Evolutionary conservation across 2,329 filamentous ascomycete species (phyloP), one percentile per base, ranked within the genome.

Genomic region (Rhynchosporium secalis): DNA sequence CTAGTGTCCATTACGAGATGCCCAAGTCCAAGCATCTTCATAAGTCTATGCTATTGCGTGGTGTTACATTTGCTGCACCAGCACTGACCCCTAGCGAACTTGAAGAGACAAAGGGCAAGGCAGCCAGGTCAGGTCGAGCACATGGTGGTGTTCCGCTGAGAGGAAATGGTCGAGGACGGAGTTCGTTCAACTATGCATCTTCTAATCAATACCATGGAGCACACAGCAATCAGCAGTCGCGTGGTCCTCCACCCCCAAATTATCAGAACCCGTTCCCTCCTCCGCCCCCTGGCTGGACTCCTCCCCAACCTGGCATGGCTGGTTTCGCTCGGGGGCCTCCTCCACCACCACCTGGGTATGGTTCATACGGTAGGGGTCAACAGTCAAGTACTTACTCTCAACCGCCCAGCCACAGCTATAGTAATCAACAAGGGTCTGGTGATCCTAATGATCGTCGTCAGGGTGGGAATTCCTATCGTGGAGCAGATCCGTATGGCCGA

Each of bases 41-140:
- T 78, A 97, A 97, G 74, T 97, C 93, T 5, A 96, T 96, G 90
- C 83, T 99, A 13, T 82, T 99, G 41, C 88, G 92, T 2, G 95
- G 95, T 12, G 87, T 93, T 45, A 86, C 88, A 70, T 82, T 93
- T 61, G 86, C 90, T 4, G 78, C 82, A 1, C 86, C 91, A 1
- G 88, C 86, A 9, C 83, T 99, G 1, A 89, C 90, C 62, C 82
- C 85, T 40, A 84, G 83, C 62, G 93, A 97, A 72, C 86, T 94
- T 59, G 88, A 93, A 66, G 81, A 84, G 7, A 83, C 93, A 48
- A 86, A 86, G 72, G 82, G 83, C 58, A 87, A 89, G 73, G 80
- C 88, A 40, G 79, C 83, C 60, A 83, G 84, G 64, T 81, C 83
- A 28, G 87, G 91, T n/a, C 84, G 91, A 58, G 84, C 83, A 54